Base-by-base conservation (phyloP, 805 yeast species). In the Saturnispora silvae region DNA sequence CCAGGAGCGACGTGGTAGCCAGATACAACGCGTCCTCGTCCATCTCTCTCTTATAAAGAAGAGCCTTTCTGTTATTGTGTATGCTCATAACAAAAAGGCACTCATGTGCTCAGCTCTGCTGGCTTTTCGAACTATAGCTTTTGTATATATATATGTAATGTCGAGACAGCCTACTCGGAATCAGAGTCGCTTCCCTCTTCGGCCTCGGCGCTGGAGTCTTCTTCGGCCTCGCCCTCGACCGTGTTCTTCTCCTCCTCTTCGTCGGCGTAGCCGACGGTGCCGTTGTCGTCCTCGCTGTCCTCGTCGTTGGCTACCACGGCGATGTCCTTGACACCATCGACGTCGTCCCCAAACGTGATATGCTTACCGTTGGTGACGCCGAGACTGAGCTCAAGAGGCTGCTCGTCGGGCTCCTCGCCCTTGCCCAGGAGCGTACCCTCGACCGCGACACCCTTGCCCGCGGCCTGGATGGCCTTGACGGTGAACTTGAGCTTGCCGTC, bases 401-500 rank as follows among this genome's bases (percentile, higher is more conserved):
- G 70, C 11, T 68, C 64, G 37, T 71, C 77, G 9, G 28, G 31
- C 16, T 32, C 40, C 23, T 37, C 35, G 13, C 40, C 37, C 58
- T 57, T 45, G 72, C 81, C 20, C 61, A 81, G 57, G 42, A 87
- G 64, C 1, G 95, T 78, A n/a, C 97, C 97, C 43, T 86, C 94
- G 11, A 89, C 70, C 8, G 94, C 79, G 13, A 87, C 76, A 38
- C 84, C 79, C 57, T 77, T 80, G 7, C 95, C 94, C 5, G 87
- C 72, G 11, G 79, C 73, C 59, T 72, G 79, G 37, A 89, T 67
- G 20, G 76, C 66, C 53, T 78, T 81, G 30, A 89, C 74, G 3
- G 77, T 74, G 57, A 92, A 86, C 47, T 67, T 68, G 35, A 89
- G 58, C 57, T 84, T 85, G 4, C 95, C 96, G 46, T 81, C 95